Percentiles rank a stretch among this genome's conserved stretches.
phyloP scores from a whole-genome alignment of 1,139 yeast species.

The Petasospora rhodanensis region DNA sequence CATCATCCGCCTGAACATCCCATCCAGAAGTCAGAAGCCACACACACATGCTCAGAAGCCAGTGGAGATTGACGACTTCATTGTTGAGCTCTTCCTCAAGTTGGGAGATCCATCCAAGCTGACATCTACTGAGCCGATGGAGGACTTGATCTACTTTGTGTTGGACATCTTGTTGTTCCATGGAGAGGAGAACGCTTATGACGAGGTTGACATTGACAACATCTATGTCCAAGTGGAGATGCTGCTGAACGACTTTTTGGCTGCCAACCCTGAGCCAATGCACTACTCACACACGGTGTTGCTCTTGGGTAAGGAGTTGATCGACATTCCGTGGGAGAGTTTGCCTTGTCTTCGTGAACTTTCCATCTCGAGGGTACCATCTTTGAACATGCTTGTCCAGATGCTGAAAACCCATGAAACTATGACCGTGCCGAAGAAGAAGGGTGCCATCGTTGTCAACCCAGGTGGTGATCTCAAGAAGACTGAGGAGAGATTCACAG shows the following conservation, averaged over 20 bases:
- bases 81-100: slow-evolving; percentile 50
- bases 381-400: slow-evolving; percentile 45
- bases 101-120: slow-evolving; percentile 36
- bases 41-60: slow-evolving; percentile 10
- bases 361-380: slow-evolving; percentile 76
- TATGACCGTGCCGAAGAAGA: slow-evolving; percentile 24
- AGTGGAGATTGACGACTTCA: slow-evolving; percentile 44
- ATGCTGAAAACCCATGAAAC: slow-evolving; percentile 32
- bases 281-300: slow-evolving; percentile 52
- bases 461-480: slow-evolving; percentile 74
- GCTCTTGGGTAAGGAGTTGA: slow-evolving; percentile 61
- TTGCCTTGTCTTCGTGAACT: slow-evolving; percentile 46
- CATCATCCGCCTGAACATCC: slow-evolving; percentile 32
- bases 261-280: slow-evolving; percentile 17
- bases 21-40: slow-evolving; percentile 32
- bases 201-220: slow-evolving; percentile 57
- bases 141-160: slow-evolving; percentile 61
- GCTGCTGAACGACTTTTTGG: slow-evolving; percentile 32
- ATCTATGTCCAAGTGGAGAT: slow-evolving; percentile 49
- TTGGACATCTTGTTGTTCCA: slow-evolving; percentile 57
- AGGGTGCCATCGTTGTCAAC: slow-evolving; percentile 60
- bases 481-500: slow-evolving; percentile 61
- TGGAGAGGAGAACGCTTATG: slow-evolving; percentile 62
- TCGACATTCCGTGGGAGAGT: slow-evolving; percentile 86
- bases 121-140: slow-evolving; percentile 40